A percentile compares a stretch with the other conserved stretches of the same genome.
Conservation (phyloP, 108 stramenopile genomes). For the Phaeodactylum tricornutum region DNA sequence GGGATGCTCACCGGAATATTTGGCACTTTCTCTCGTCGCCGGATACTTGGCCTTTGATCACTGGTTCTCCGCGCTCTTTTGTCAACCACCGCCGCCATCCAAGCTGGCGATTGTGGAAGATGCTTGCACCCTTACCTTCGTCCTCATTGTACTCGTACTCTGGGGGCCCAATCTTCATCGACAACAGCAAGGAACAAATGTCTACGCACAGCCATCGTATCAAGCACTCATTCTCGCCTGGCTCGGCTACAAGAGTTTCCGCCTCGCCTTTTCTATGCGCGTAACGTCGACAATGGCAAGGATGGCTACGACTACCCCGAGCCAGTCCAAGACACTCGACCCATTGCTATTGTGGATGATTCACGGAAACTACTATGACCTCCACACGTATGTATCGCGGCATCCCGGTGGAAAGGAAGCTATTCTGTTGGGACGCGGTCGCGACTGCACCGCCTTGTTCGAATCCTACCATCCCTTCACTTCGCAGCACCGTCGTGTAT, state of each 20-base stretch:
- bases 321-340: conserved; percentile 3
- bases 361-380: conserved; percentile 41
- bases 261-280: too few species aligned
- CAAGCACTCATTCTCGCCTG: background rate
- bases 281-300: too few species aligned
- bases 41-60: conserved; percentile 16
- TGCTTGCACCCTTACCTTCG: conserved; percentile 10
- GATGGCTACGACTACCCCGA: conserved; percentile 1
- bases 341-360: too few species aligned
- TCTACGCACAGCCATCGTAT: conserved; percentile 3
- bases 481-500: conserved; percentile 12
- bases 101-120: conserved; percentile 4
- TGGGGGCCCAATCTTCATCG: too few species aligned
- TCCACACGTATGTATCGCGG: conserved; percentile 28
- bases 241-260: conserved; percentile 8
- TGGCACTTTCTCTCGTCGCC: conserved; percentile 1
- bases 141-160: background rate
- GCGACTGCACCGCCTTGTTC: conserved; percentile 57
- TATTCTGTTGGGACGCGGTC: conserved; percentile 42
- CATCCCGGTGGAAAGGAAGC: conserved; percentile 60
- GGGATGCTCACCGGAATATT: conserved; percentile 6
- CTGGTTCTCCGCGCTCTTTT: conserved; percentile 3
- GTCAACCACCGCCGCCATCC: background rate
- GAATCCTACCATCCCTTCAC: conserved; percentile 58
- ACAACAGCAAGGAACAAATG: too few species aligned